phyloP scores from a whole-genome alignment of 2,329 filamentous ascomycete species.

The Neofusicoccum ribis region DNA sequence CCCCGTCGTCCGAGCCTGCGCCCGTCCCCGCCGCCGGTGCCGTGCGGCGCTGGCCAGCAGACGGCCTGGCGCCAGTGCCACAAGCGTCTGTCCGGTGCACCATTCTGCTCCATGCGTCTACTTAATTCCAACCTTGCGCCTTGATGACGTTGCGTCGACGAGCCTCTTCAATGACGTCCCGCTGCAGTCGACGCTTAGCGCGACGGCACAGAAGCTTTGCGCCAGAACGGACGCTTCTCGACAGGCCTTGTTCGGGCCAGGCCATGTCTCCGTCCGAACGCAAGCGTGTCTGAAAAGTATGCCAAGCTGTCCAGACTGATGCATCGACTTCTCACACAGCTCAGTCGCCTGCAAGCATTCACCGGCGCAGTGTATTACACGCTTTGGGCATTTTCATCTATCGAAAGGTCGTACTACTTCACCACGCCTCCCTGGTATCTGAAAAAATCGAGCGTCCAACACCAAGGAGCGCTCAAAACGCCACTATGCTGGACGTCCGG shows the following conservation, averaged over 20 bases:
- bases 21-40: background rate
- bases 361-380: background rate
- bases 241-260: too few species aligned
- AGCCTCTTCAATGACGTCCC: background rate
- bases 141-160: background rate
- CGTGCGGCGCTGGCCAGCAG: slow-evolving; percentile 8
- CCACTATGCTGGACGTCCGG: background rate
- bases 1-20: background rate
- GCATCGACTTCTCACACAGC: too few species aligned
- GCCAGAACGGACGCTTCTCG: too few species aligned
- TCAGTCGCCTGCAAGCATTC: background rate
- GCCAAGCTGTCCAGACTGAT: too few species aligned
- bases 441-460: slow-evolving; percentile 3
- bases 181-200: too few species aligned
- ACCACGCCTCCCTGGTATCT: slow-evolving; percentile 6
- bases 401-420: slow-evolving; percentile 1
- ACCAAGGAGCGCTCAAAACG: slow-evolving; percentile 4
- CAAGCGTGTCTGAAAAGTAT: too few species aligned
- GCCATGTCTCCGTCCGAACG: too few species aligned
- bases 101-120: slow-evolving; percentile 13
- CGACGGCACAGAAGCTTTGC: too few species aligned
- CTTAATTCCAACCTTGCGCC: slow-evolving; percentile 13
- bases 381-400: slow-evolving; percentile 15
- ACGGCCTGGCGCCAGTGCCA: background rate
- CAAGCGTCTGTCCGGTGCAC: background rate